Evolutionary conservation across 1,284 basidiomycete species (phyloP), one percentile per base, ranked within the genome.

Genomic region (Cryptococcus wingfieldii): DNA sequence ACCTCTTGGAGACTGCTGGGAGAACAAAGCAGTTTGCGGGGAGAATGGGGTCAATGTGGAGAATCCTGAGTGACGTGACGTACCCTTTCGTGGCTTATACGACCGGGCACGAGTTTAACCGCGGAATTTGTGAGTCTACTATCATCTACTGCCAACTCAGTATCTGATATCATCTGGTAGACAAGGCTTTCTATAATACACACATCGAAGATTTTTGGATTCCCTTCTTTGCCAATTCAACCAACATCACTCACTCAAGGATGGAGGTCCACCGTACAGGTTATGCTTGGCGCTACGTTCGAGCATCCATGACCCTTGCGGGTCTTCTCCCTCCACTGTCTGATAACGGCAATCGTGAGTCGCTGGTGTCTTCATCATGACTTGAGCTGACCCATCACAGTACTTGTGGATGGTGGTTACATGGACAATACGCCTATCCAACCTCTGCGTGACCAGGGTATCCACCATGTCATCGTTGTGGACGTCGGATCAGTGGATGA

Each of bases 131-230:
- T 70, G 58, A 60, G 68, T 71, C 90, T 91, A 48, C 54, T 91
- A 89, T 77, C 90, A 91, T 38, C 54, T 42, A 27, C 10, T 34
- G 31, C 31, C 31, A 7, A 16, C 23, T 9, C 12, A 42, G 6
- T 53, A n/a, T 23, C 43, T 38, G 23, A 9, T 37, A 47, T 48
- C 58, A 28, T 9, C 37, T 59, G 19, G 8, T 56, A 73, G 70
- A 77, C 67, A 77, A 77, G 56, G 73, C 75, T 2, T 95, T 97
- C 71, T 94, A 92, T 69, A 90, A 92, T 70, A 85, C 92, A 44
- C 91, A 96, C 74, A 97, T 98, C 53, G 94, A 98, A 66, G 92
- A 96, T 77, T 95, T 96, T 88, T 98, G 95, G 96, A 81, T 98
- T 4, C 95, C 96, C 2, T 99, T 88, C 79, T 99, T 94, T 78